Percentiles rank a stretch among this genome's conserved stretches.
phyloP scores from a whole-genome alignment of 2,329 filamentous ascomycete species.

The Phyllosticta citribraziliensis region DNA sequence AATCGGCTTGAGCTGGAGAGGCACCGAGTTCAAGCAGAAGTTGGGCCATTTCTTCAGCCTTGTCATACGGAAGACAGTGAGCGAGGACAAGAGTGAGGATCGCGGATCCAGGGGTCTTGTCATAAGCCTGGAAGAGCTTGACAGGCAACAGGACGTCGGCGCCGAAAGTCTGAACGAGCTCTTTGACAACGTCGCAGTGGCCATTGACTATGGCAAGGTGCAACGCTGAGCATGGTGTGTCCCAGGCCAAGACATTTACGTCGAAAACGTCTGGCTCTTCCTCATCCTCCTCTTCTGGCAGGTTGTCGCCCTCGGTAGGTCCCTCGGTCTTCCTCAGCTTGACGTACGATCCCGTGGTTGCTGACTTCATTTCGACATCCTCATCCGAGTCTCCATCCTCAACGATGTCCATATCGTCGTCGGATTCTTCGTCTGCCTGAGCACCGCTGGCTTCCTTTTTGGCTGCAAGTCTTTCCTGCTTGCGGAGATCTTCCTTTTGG shows the following conservation, averaged over 20 bases:
- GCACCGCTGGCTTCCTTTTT: conserved; percentile 3
- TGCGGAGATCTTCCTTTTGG: conserved; percentile 43
- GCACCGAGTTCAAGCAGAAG: conserved; percentile 61
- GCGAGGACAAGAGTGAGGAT: conserved; percentile 64
- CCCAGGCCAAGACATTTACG: conserved; percentile 71
- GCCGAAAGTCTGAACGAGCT: conserved; percentile 61
- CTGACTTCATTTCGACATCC: conserved; percentile 19
- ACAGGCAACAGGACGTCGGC: conserved; percentile 68
- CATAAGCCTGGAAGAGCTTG: conserved; percentile 46
- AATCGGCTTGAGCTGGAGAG: conserved; percentile 62
- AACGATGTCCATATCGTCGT: conserved; percentile 44
- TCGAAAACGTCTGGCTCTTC: conserved; percentile 72
- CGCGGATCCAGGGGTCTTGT: conserved; percentile 45
- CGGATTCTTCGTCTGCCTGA: conserved; percentile 20
- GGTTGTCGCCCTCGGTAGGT: conserved; percentile 29
- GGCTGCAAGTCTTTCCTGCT: conserved; percentile 24
- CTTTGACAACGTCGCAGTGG: conserved; percentile 57
- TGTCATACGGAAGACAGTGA: conserved; percentile 50
- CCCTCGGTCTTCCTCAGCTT: conserved; percentile 47
- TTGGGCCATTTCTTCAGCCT: conserved; percentile 55
- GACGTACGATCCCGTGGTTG: conserved; percentile 61
- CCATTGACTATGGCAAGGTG: conserved; percentile 71
- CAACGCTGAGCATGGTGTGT: conserved; percentile 60
- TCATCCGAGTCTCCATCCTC: conserved; percentile 42
- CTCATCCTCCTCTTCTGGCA: conserved; percentile 46